Conservation (phyloP, 2,329 filamentous ascomycete species). For the Penicillium sp. region DNA sequence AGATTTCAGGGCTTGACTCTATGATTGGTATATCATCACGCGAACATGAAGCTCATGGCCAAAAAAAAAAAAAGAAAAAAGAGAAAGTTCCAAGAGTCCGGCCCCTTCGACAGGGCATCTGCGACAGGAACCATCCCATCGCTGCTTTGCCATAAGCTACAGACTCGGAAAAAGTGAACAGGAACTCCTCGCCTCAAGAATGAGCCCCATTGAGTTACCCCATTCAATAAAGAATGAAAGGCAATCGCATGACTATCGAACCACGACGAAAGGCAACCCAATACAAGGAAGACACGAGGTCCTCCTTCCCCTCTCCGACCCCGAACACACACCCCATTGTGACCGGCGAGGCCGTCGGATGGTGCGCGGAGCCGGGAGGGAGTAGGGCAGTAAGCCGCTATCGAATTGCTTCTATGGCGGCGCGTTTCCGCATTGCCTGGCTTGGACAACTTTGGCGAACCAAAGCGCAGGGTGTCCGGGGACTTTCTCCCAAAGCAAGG, state of each 20-base stretch:
- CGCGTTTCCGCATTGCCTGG: conserved; percentile 84
- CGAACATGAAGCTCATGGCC: conserved; percentile 47
- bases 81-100: conserved; percentile 49
- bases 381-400: conserved; percentile 71
- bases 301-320: conserved; percentile 34
- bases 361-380: conserved; percentile 43
- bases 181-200: conserved; percentile 96
- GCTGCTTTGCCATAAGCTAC: conserved; percentile 55
- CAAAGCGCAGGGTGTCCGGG: conserved; percentile 73
- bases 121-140: conserved; percentile 34
- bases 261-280: conserved; percentile 77
- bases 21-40: conserved; percentile 88
- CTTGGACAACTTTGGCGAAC: conserved; percentile 27
- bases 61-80: conserved; percentile 7
- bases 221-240: conserved; percentile 37
- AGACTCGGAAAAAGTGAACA: conserved; percentile 40
- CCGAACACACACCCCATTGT: conserved; percentile 34
- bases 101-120: conserved; percentile 66
- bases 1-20: conserved; percentile 98
- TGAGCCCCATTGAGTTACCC: conserved; percentile 99
- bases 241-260: conserved; percentile 99
- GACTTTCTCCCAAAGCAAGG: conserved; percentile 99
- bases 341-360: conserved; percentile 46
- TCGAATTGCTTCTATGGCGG: conserved; percentile 95
- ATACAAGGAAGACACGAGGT: conserved; percentile 32